These are phyloP conservation scores for Cydonia oblonga DNA, from an alignment of 331 rosid species.

Conservation along the genomic window DNA sequence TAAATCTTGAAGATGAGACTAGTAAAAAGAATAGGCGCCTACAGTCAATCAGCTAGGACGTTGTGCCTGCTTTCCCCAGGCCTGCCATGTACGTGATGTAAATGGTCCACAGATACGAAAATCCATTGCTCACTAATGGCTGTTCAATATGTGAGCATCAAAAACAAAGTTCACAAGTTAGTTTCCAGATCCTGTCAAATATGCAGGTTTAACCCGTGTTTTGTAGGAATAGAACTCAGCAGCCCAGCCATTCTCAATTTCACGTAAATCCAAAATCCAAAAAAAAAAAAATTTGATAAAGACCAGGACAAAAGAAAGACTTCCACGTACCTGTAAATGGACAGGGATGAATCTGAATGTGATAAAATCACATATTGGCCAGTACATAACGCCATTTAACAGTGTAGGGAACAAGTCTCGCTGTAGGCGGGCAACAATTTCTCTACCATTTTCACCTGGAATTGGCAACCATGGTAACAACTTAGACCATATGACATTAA, in stretches of 20 bases:
- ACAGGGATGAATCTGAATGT: conserved; percentile 74
- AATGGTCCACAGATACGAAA: conserved; percentile 84
- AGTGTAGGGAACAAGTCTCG: conserved; percentile 72
- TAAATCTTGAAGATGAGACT: neutral
- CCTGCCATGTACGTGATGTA: conserved; percentile 90
- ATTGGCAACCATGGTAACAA: neutral
- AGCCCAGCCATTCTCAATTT: neutral
- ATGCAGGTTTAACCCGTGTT: neutral
- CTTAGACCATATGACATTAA: neutral
- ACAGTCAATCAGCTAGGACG: conserved; percentile 14
- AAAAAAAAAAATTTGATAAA: neutral
- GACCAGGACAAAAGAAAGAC: neutral
- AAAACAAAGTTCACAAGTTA: conserved; percentile 8
- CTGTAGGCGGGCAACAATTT: conserved; percentile 58
- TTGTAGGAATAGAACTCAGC: neutral
- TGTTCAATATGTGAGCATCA: conserved; percentile 31
- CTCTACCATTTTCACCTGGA: conserved; percentile 60
- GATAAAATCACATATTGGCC: conserved; percentile 80
- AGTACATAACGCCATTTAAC: conserved; percentile 64
- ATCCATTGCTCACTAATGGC: conserved; percentile 90
- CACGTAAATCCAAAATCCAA: neutral
- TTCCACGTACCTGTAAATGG: conserved; percentile 62
- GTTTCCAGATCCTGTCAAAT: neutral
- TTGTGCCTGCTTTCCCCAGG: conserved; percentile 45
- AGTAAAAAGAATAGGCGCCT: conserved; percentile 1